These are phyloP conservation scores for Cordyceps tenuipes DNA, from an alignment of 2,329 filamentous ascomycete genomes.

Conservation along the genomic window DNA sequence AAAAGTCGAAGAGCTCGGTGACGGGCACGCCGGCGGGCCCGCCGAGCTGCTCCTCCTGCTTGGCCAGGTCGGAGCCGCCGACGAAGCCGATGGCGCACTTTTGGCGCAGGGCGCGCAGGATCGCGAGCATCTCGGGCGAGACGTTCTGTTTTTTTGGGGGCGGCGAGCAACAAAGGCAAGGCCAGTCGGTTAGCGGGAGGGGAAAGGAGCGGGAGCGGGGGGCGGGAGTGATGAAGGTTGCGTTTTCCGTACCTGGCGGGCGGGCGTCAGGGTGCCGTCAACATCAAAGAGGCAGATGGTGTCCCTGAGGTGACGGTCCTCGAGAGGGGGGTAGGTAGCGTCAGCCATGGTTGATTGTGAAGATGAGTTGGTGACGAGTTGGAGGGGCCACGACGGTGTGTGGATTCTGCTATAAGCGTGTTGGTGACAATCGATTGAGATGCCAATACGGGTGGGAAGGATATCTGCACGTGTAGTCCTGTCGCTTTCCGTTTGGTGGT, in stretches of 20 bases:
- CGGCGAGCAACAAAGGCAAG: neutral
- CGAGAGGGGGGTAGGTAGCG: slow-evolving; percentile 60
- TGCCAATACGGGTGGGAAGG: neutral
- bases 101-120: slow-evolving; percentile 73
- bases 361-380: neutral
- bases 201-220: neutral
- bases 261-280: slow-evolving; percentile 80
- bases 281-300: slow-evolving; percentile 96
- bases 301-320: slow-evolving; percentile 79
- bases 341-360: slow-evolving; percentile 28
- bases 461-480: neutral
- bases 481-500: neutral
- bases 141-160: slow-evolving; percentile 40
- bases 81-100: slow-evolving; percentile 88
- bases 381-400: neutral
- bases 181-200: slow-evolving; percentile 1
- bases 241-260: slow-evolving; percentile 63
- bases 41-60: slow-evolving; percentile 95
- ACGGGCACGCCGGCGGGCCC: slow-evolving; percentile 54
- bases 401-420: neutral
- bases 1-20: slow-evolving; percentile 88
- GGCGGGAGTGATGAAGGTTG: neutral
- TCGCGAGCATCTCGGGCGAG: slow-evolving; percentile 71
- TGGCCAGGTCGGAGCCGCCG: slow-evolving; percentile 81
- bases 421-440: neutral